A percentile compares a stretch with the other conserved stretches of the same genome.
These are phyloP conservation scores for Boletus coccyginus DNA, from an alignment of 768 basidiomycete species.

Conservation along the genomic window DNA sequence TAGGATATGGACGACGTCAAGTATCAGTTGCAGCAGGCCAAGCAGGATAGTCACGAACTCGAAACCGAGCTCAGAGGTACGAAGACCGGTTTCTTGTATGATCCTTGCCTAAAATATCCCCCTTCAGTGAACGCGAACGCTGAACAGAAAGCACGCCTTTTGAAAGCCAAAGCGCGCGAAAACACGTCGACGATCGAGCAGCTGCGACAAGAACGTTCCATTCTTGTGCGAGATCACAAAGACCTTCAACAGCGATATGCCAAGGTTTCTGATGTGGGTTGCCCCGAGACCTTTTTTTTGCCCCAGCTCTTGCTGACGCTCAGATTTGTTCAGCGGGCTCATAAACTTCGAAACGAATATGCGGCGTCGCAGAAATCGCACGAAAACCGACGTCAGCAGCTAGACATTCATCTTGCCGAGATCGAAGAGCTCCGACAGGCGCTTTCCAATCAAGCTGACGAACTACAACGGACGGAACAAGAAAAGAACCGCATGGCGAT, in stretches of 20 bases:
- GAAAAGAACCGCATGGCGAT: constrained; percentile 60
- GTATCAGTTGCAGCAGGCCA: constrained; percentile 61
- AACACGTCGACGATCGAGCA: constrained; percentile 71
- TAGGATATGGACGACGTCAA: constrained; percentile 83
- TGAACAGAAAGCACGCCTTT: constrained; percentile 70
- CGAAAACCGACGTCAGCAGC: constrained; percentile 67
- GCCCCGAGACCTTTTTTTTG: neutral
- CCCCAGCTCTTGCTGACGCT: neutral
- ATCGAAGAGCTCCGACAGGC: constrained; percentile 75
- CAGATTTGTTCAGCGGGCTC: constrained; percentile 43
- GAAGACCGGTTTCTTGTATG: constrained; percentile 11
- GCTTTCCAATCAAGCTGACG: constrained; percentile 55
- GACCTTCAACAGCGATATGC: constrained; percentile 65
- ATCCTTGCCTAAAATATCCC: neutral
- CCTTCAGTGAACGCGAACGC: constrained; percentile 55
- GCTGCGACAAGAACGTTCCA: constrained; percentile 71
- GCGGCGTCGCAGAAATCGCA: constrained; percentile 62
- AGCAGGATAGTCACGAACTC: constrained; percentile 70
- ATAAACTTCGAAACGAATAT: constrained; percentile 61
- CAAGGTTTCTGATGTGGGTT: constrained; percentile 63
- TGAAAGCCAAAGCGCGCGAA: constrained; percentile 65
- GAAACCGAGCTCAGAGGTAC: constrained; percentile 72
- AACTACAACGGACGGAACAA: constrained; percentile 60
- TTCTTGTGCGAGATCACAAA: constrained; percentile 69
- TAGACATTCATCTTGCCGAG: constrained; percentile 68